A percentile compares a stretch with the other conserved stretches of the same genome.
These are phyloP conservation scores for Leishmania gerbilli DNA, from an alignment of 208 protist species.

Conservation along the genomic window DNA sequence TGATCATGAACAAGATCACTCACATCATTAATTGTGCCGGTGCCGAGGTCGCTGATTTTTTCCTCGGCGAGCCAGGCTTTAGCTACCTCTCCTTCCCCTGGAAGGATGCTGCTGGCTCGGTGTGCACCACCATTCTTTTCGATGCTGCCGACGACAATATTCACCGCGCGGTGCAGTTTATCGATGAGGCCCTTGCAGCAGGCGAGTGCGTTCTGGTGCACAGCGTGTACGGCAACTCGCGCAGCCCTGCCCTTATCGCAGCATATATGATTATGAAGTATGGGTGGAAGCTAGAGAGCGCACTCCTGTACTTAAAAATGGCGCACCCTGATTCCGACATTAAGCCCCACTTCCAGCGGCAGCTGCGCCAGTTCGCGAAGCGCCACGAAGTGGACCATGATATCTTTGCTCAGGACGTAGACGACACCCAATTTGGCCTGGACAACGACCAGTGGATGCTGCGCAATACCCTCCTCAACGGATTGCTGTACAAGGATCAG, in stretches of 20 bases:
- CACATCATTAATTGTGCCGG: constrained; percentile 93
- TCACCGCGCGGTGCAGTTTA: constrained; percentile 72
- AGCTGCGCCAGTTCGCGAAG: constrained; percentile 89
- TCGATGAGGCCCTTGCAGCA: constrained; percentile 78
- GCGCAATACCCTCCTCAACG: constrained; percentile 90
- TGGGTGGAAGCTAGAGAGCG: constrained; percentile 90
- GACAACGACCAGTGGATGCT: constrained; percentile 94
- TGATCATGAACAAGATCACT: constrained; percentile 93
- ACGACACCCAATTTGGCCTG: constrained; percentile 80
- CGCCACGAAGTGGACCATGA: constrained; percentile 77
- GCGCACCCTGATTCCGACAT: constrained; percentile 90
- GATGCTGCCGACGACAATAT: constrained; percentile 87
- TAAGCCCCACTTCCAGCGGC: constrained; percentile 90
- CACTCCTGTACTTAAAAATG: constrained; percentile 81
- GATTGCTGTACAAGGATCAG: constrained; percentile 73
- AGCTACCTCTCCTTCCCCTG: constrained; percentile 92
- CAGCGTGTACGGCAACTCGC: constrained; percentile 79
- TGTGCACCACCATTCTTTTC: constrained; percentile 84
- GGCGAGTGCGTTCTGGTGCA: constrained; percentile 93
- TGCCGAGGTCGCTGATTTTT: constrained; percentile 83
- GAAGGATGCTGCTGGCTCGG: constrained; percentile 75
- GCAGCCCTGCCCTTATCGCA: constrained; percentile 79
- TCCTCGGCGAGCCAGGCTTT: constrained; percentile 67
- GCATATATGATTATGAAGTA: constrained; percentile 94
- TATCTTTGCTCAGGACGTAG: constrained; percentile 80